Evolutionary conservation across 352 stramenopile species (phyloP).

Genomic region (Nothophytophthora sp.): DNA sequence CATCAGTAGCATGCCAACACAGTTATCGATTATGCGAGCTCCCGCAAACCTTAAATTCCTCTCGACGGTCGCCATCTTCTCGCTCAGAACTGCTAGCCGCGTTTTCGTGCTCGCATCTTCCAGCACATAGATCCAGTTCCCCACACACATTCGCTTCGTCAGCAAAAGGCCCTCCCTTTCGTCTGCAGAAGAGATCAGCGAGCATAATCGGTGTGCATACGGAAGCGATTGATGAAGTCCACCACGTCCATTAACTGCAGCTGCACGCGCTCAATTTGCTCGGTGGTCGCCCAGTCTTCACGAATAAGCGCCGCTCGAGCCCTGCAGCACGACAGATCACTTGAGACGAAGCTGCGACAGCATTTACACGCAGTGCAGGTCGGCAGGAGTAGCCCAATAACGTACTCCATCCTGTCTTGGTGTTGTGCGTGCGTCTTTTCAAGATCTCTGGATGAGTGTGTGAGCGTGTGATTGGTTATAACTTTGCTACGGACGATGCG

Average conservation of each 20-base stretch:
- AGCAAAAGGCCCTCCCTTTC: neutral
- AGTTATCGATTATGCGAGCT: neutral
- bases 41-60: constrained; percentile 32
- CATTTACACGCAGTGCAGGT: neutral
- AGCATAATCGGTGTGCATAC: constrained; percentile 16
- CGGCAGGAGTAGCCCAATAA: too few species aligned
- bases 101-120: constrained; percentile 50
- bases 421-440: constrained; percentile 1
- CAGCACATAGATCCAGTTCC: too few species aligned
- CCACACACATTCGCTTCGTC: too few species aligned
- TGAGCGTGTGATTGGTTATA: neutral
- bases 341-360: neutral
- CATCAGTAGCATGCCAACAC: neutral
- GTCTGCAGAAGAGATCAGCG: neutral
- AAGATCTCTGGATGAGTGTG: too few species aligned
- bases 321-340: constrained; percentile 2
- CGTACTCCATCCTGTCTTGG: constrained; percentile 16
- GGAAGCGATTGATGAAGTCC: constrained; percentile 65
- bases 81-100: constrained; percentile 37
- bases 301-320: constrained; percentile 33
- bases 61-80: constrained; percentile 50
- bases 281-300: constrained; percentile 55
- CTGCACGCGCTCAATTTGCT: constrained; percentile 48
- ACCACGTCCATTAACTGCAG: constrained; percentile 57
- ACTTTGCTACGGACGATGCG: neutral